These are phyloP conservation scores for Pythium phragmitis DNA, from an alignment of 352 stramenopile species.

Conservation along the genomic window DNA sequence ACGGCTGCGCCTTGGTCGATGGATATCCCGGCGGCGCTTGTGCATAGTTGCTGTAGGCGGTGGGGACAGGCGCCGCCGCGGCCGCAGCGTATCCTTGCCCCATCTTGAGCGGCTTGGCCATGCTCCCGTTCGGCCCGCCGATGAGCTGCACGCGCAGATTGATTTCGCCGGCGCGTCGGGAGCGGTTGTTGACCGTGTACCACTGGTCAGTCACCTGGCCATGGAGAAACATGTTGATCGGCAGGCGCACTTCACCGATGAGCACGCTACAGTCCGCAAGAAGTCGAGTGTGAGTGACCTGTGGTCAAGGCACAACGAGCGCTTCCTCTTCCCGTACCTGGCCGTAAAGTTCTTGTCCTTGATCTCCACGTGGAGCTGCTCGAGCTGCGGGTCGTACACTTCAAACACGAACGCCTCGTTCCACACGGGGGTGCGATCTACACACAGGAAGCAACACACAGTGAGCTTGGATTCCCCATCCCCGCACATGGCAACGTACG, in stretches of 20 bases:
- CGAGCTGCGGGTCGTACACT: slow-evolving; percentile 67
- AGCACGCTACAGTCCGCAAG: slow-evolving; percentile 36
- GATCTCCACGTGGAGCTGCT: slow-evolving; percentile 73
- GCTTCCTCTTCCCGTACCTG: slow-evolving; percentile 23
- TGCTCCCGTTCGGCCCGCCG: slow-evolving; percentile 10
- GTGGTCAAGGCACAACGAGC: not conserved
- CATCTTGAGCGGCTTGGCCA: slow-evolving; percentile 10
- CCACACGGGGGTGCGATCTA: slow-evolving; percentile 74
- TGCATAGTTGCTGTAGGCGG: not conserved
- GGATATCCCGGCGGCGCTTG: slow-evolving; percentile 5
- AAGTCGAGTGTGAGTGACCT: not conserved
- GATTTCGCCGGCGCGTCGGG: slow-evolving; percentile 64
- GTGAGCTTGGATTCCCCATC: not conserved
- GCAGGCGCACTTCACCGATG: slow-evolving; percentile 72
- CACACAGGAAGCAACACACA: not conserved
- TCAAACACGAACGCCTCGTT: slow-evolving; percentile 84
- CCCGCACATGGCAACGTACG: slow-evolving; percentile 29
- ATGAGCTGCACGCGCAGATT: slow-evolving; percentile 79
- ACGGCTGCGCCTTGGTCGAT: slow-evolving; percentile 1
- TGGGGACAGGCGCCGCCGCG: not conserved
- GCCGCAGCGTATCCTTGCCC: not conserved
- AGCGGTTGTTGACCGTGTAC: slow-evolving; percentile 76
- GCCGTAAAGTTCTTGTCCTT: slow-evolving; percentile 87
- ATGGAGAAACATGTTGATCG: slow-evolving; percentile 70
- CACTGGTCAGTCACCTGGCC: slow-evolving; percentile 75